Percentiles rank a stretch among this genome's conserved stretches.
Evolutionary conservation across 371 early-diverging fungal genomes (phyloP).

Genomic region (Zopfochytrium polystomum): DNA sequence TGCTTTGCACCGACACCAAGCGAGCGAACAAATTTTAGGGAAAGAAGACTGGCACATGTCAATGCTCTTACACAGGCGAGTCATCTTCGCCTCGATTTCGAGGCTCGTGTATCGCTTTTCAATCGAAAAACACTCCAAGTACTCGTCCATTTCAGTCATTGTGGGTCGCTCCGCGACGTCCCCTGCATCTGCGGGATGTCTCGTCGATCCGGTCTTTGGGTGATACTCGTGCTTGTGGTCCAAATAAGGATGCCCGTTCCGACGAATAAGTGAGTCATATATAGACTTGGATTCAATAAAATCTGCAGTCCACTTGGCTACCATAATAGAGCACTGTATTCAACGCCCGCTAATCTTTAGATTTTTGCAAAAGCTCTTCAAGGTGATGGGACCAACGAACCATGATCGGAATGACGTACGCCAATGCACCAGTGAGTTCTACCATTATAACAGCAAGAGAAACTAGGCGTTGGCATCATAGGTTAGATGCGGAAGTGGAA

Average conservation of each 20-base stretch:
- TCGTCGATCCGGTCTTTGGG: constrained; percentile 8
- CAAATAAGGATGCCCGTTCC: constrained; percentile 80
- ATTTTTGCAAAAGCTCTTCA: no score
- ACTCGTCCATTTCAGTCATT: no score
- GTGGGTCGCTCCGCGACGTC: constrained; percentile 57
- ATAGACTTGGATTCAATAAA: constrained; percentile 74
- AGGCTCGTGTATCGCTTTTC: constrained; percentile 21
- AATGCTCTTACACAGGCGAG: constrained; percentile 14
- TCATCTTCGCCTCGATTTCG: constrained; percentile 42
- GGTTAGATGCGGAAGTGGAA: no score
- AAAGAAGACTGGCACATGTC: background rate
- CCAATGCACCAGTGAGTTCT: constrained; percentile 87
- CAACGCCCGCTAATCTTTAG: background rate
- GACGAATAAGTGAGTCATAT: constrained; percentile 77
- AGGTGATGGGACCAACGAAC: no score
- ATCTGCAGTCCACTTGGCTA: constrained; percentile 89
- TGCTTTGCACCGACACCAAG: constrained; percentile 21
- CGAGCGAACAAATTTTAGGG: background rate
- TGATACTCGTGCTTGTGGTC: constrained; percentile 65
- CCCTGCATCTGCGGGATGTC: constrained; percentile 10
- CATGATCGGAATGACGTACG: constrained; percentile 89
- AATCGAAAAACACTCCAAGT: constrained; percentile 41
- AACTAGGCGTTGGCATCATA: no score
- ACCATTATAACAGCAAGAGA: constrained; percentile 91
- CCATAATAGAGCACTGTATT: constrained; percentile 65